These are phyloP conservation scores for Exophiala sideris DNA, from an alignment of 2,329 filamentous ascomycete species.

Conservation along the genomic window DNA sequence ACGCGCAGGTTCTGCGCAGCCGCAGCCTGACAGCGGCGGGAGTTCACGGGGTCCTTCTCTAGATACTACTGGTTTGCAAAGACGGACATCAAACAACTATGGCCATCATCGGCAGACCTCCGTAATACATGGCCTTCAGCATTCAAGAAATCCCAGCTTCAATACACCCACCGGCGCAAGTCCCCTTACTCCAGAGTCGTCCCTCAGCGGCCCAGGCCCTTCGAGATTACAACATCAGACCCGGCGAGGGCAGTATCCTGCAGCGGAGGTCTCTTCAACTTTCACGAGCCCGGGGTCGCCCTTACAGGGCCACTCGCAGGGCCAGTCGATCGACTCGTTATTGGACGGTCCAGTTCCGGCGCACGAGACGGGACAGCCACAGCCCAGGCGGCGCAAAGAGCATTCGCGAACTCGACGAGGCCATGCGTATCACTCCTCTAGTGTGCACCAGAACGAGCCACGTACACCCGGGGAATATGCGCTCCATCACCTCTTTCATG, in stretches of 20 bases:
- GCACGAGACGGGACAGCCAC: conserved; percentile 36
- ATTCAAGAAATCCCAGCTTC: conserved; percentile 83
- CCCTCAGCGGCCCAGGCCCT: conserved; percentile 17
- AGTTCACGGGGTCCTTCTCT: conserved; percentile 14
- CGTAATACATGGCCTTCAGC: conserved; percentile 91
- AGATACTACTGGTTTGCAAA: conserved; percentile 40
- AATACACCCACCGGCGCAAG: conserved; percentile 71
- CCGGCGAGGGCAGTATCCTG: conserved; percentile 20
- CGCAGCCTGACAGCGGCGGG: conserved; percentile 16
- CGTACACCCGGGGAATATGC: conserved; percentile 98
- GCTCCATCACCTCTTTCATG: conserved; percentile 91
- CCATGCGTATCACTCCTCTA: conserved; percentile 71
- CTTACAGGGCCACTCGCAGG: conserved; percentile 26
- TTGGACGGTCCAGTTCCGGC: conserved; percentile 32
- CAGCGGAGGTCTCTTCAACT: conserved; percentile 8
- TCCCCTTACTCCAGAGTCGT: conserved; percentile 55
- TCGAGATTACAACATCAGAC: conserved; percentile 10
- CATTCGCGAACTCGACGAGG: conserved; percentile 67
- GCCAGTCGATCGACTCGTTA: conserved; percentile 35
- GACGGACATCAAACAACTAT: conserved; percentile 58
- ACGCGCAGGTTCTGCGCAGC: conserved; percentile 23
- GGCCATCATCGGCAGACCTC: conserved; percentile 95
- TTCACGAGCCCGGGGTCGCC: conserved; percentile 21
- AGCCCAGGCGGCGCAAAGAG: conserved; percentile 49
- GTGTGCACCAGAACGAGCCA: conserved; percentile 66